Percentiles rank a stretch among this genome's conserved stretches.
These are phyloP conservation scores for Neurospora africana DNA, from an alignment of 495 filamentous ascomycete species.

Conservation along the genomic window DNA sequence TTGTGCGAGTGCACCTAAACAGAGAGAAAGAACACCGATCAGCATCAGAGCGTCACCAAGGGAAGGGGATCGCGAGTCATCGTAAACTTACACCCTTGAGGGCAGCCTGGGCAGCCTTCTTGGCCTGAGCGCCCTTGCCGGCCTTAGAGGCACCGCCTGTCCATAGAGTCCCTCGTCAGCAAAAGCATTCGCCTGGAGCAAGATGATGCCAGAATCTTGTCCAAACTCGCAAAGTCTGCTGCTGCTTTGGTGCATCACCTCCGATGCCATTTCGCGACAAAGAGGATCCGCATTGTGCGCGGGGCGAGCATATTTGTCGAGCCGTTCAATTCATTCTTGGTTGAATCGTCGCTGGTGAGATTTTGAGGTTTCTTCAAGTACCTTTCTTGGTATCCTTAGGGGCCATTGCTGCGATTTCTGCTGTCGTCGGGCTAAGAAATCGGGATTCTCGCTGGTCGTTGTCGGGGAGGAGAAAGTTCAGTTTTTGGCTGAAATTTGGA, in stretches of 20 bases:
- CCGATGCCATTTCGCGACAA: constrained; percentile 10
- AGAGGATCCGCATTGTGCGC: constrained; percentile 25
- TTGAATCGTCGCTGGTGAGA: background rate
- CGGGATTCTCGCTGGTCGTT: constrained; percentile 18
- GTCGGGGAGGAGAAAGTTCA: constrained; percentile 7
- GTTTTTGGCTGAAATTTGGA: constrained; percentile 5
- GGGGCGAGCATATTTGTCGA: constrained; percentile 20
- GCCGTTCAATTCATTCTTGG: constrained; percentile 9
- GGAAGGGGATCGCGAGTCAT: background rate
- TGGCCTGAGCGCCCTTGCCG: constrained; percentile 65
- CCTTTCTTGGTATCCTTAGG: constrained; percentile 64
- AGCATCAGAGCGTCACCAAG: background rate
- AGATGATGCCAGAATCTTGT: constrained; percentile 19
- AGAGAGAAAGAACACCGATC: constrained; percentile 6
- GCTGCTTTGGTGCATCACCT: constrained; percentile 40
- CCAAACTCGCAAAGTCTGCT: constrained; percentile 53
- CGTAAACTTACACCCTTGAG: constrained; percentile 68
- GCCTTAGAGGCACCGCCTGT: constrained; percentile 49
- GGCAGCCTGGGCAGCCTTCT: constrained; percentile 84
- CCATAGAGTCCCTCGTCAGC: constrained; percentile 18
- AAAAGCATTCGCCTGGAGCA: constrained; percentile 31
- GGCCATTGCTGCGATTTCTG: constrained; percentile 54
- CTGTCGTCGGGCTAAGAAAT: constrained; percentile 28
- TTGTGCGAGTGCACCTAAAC: constrained; percentile 67
- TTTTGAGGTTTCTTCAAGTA: constrained; percentile 29